Evolutionary conservation across 2,329 filamentous ascomycete genomes (phyloP), one percentile per base, ranked within the genome.

Genomic region (Aspergillus tamarii): DNA sequence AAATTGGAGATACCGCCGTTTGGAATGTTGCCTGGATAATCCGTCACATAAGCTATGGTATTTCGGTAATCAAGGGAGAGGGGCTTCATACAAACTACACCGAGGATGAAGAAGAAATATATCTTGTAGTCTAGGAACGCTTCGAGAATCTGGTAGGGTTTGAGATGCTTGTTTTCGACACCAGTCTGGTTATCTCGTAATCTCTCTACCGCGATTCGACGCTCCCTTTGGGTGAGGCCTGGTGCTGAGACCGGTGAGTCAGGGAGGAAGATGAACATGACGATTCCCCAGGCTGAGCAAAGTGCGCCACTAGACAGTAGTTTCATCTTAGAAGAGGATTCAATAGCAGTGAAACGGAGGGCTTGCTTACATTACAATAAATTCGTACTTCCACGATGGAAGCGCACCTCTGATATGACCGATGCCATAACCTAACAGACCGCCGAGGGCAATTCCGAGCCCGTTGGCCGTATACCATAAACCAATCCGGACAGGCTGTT

Each of bases 311-410:
- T 79, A 30, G 56, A 21, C 11, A 6, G 1, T 1, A 16, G 19
- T 12, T 21, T 9, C 9, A 2, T 10, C 10, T 64, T 12, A 69
- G 61, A 21, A 66, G 60, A 8, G 41, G 41, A 14, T 11, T 19
- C 21, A 14, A 23, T 23, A 3, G n/a, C 39, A 21, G 21, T 41
- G 12, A 8, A 34, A 16, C 5, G 23, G 6, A 16, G 1, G 4
- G 3, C 5, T 5, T 30, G 30, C 71, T 54, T 71, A 80, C 78
- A 87, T 87, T n/a, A 91, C 84, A 19, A 91, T 76, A 71, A 91
- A 91, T 60, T 91, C 88, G 66, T 88, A 91, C 70, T 86, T 87
- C 88, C 88, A 91, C 0, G 84, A 85, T 0, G 84, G 80, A 23
- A 90, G 79, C 1, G 81, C 77, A 16, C 85, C 86, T 45, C 81